Evolutionary conservation across 257 asterid species (phyloP).

Genomic region (Solanum habrochaites): DNA sequence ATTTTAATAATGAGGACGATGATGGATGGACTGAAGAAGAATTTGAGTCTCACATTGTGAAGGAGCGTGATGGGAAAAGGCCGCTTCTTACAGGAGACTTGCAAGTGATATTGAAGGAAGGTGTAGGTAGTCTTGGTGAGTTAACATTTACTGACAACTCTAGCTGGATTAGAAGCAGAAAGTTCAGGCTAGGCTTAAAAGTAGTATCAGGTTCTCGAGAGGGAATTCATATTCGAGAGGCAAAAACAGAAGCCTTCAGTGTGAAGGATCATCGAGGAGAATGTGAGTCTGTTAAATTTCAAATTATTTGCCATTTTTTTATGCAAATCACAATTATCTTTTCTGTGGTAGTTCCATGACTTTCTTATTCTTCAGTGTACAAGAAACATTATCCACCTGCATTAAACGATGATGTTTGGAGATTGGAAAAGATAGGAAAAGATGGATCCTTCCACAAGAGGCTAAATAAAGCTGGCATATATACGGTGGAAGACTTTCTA

Average conservation of each 20-base stretch:
- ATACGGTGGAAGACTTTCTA: constrained; percentile 70
- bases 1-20: constrained; percentile 17
- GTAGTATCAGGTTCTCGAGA: constrained; percentile 56
- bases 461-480: constrained; percentile 67
- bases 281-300: constrained; percentile 36
- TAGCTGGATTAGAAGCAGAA: constrained; percentile 97
- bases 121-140: constrained; percentile 23
- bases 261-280: constrained; percentile 99
- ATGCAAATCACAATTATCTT: background rate
- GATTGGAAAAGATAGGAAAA: constrained; percentile 93
- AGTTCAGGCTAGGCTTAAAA: constrained; percentile 80
- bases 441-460: constrained; percentile 96
- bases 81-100: constrained; percentile 27
- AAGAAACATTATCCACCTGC: constrained; percentile 98
- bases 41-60: constrained; percentile 17
- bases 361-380: constrained; percentile 54
- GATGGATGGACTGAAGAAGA: constrained; percentile 21
- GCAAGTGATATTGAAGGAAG: constrained; percentile 20
- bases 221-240: constrained; percentile 69
- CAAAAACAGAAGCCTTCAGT: constrained; percentile 90
- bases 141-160: constrained; percentile 78
- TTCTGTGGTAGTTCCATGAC: background rate
- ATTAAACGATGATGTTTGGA: constrained; percentile 87
- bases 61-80: constrained; percentile 25
- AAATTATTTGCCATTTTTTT: background rate